A percentile compares a stretch with the other conserved stretches of the same genome.
phyloP scores from a whole-genome alignment of 139 green algal genomes.

The Coccomyxa sp. region DNA sequence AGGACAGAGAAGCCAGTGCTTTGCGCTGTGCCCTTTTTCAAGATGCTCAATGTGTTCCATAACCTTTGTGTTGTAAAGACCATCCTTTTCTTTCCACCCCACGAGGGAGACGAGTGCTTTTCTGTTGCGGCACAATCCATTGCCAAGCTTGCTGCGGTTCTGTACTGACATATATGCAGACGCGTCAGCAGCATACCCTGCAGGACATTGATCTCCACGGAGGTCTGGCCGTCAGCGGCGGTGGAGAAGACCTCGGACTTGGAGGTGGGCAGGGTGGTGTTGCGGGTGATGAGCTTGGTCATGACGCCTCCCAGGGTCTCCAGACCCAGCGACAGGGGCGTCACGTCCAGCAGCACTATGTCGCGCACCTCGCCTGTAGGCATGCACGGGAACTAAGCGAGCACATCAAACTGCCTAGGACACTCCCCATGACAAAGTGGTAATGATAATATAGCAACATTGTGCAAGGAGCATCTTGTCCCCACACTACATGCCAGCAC shows the following conservation, averaged over 20 bases:
- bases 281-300: slow-evolving; percentile 95
- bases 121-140: no score
- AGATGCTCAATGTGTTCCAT: no score
- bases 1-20: no score
- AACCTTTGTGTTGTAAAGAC: background rate
- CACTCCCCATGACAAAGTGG: no score
- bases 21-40: no score
- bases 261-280: slow-evolving; percentile 96
- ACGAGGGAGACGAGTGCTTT: background rate
- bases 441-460: no score
- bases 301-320: slow-evolving; percentile 97
- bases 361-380: slow-evolving; percentile 84
- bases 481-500: no score
- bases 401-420: no score
- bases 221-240: slow-evolving; percentile 91
- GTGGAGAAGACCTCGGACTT: slow-evolving; percentile 98
- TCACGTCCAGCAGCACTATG: slow-evolving; percentile 98
- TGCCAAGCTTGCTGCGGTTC: no score
- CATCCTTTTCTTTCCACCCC: background rate
- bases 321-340: slow-evolving; percentile 92
- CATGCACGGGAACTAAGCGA: no score
- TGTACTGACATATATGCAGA: no score
- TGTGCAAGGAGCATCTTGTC: no score
- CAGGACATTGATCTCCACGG: slow-evolving; percentile 98
- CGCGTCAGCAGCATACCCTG: slow-evolving; percentile 63